A percentile compares a stretch with the other conserved stretches of the same genome.
These are phyloP conservation scores for Gymnopilus dilepis DNA, from an alignment of 768 basidiomycete species.

Conservation along the genomic window DNA sequence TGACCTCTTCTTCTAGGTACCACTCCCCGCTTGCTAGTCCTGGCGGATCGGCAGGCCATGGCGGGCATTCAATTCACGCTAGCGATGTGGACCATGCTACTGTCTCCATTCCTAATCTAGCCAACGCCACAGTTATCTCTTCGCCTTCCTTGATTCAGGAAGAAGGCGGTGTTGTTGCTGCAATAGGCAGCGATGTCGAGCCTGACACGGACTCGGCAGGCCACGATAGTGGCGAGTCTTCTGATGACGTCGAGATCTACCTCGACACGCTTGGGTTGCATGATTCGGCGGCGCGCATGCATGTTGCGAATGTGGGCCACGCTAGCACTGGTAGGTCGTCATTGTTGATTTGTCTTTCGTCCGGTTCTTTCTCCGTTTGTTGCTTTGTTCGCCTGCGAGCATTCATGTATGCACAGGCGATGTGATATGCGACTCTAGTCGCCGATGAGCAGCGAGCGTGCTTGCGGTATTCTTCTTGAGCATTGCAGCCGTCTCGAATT, in stretches of 20 bases:
- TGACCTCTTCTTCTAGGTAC: conserved; percentile 17
- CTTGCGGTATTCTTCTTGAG: not conserved
- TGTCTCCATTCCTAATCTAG: not conserved
- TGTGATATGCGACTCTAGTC: not conserved
- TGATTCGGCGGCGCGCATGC: conserved; percentile 33
- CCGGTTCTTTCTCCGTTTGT: not conserved
- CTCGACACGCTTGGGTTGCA: conserved; percentile 38
- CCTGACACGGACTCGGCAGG: conserved; percentile 11
- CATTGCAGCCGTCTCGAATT: not conserved
- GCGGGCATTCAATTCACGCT: not conserved
- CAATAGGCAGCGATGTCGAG: conserved; percentile 14
- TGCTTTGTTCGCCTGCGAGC: conserved; percentile 19
- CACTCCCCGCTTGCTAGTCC: conserved; percentile 18
- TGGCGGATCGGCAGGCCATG: not conserved
- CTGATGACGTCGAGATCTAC: conserved; percentile 43
- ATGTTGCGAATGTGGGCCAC: conserved; percentile 19
- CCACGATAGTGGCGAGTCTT: conserved; percentile 28
- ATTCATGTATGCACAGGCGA: conserved; percentile 21
- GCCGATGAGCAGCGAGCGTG: not conserved
- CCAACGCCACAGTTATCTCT: not conserved
- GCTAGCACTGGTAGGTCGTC: conserved; percentile 21
- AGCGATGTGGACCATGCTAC: not conserved
- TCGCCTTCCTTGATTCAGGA: not conserved
- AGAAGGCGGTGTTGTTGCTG: not conserved
- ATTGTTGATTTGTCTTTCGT: conserved; percentile 13